These are phyloP conservation scores for Articulospora tetracladia DNA, from an alignment of 495 filamentous ascomycete species.

Conservation along the genomic window DNA sequence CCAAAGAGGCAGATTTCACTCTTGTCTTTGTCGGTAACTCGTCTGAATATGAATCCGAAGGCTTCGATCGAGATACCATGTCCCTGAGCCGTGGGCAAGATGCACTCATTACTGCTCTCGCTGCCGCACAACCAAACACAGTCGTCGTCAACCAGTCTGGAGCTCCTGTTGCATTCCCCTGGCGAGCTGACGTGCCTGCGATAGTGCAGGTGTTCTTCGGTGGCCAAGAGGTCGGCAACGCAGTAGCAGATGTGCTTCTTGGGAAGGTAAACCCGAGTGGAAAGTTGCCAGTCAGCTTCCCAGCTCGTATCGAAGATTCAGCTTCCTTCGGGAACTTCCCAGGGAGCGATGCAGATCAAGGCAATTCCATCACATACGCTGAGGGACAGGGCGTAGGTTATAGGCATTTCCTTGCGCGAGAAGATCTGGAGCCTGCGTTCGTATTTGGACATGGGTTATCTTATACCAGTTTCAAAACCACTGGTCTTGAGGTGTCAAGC, in stretches of 20 bases:
- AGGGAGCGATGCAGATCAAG: constrained; percentile 66
- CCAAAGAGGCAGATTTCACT: constrained; percentile 66
- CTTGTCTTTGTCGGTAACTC: constrained; percentile 77
- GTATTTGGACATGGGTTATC: constrained; percentile 81
- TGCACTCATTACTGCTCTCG: constrained; percentile 64
- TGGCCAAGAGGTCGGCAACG: constrained; percentile 65
- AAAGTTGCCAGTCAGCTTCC: constrained; percentile 62
- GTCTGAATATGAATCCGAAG: constrained; percentile 85
- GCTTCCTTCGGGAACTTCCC: constrained; percentile 83
- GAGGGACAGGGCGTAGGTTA: constrained; percentile 85
- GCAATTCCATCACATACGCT: constrained; percentile 71
- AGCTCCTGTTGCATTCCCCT: constrained; percentile 82
- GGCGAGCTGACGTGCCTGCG: constrained; percentile 62
- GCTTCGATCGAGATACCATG: constrained; percentile 80
- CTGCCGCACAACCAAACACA: constrained; percentile 67
- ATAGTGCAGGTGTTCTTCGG: constrained; percentile 71
- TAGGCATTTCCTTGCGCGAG: constrained; percentile 67
- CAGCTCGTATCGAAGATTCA: constrained; percentile 76
- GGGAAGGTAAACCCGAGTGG: constrained; percentile 63
- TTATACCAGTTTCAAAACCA: constrained; percentile 72
- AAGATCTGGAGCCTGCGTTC: constrained; percentile 62
- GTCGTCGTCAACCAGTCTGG: constrained; percentile 84
- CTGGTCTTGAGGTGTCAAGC: constrained; percentile 50
- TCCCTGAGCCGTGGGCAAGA: constrained; percentile 72
- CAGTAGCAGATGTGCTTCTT: constrained; percentile 63